phyloP scores from a whole-genome alignment of 208 protist genomes.

The Leishmania mexicana region DNA sequence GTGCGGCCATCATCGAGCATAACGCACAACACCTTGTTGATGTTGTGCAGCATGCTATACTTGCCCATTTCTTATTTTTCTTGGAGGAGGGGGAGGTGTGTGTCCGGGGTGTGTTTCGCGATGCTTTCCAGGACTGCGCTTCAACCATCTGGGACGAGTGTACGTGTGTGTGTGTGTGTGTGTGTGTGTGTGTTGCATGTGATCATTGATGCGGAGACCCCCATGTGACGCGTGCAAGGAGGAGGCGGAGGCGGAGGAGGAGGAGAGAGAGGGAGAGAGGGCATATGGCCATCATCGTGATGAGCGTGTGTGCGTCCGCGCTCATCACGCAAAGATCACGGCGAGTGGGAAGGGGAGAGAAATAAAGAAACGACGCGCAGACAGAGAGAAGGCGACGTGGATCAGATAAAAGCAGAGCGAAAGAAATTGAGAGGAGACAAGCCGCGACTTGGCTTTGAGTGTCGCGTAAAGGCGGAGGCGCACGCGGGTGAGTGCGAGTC shows the following conservation, averaged over 20 bases:
- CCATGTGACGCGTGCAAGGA: not conserved
- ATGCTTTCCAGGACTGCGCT: not conserved
- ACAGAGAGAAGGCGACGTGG: not conserved
- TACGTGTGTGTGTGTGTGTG: not conserved
- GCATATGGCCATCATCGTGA: not conserved
- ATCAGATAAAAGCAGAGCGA: not conserved
- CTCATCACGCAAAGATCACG: not conserved
- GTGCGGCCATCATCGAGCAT: conserved; percentile 75
- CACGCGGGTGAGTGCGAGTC: not conserved
- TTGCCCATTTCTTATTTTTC: conserved; percentile 53
- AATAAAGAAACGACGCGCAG: not conserved
- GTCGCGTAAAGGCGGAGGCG: not conserved
- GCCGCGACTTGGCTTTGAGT: not conserved
- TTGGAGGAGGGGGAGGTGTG: not conserved
- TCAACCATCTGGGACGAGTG: not conserved
- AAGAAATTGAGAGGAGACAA: not conserved
- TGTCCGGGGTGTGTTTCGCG: not conserved
- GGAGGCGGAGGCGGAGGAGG: not conserved
- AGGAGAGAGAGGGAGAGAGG: not conserved
- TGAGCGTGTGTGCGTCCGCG: not conserved
- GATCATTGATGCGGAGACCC: not conserved
- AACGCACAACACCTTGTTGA: conserved; percentile 77
- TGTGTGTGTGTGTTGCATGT: not conserved
- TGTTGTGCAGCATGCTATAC: conserved; percentile 82
- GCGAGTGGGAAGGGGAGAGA: not conserved